Evolutionary conservation across 257 asterid genomes (phyloP), one percentile per base, ranked within the genome.

Genomic region (Nicotiana noctiflora): DNA sequence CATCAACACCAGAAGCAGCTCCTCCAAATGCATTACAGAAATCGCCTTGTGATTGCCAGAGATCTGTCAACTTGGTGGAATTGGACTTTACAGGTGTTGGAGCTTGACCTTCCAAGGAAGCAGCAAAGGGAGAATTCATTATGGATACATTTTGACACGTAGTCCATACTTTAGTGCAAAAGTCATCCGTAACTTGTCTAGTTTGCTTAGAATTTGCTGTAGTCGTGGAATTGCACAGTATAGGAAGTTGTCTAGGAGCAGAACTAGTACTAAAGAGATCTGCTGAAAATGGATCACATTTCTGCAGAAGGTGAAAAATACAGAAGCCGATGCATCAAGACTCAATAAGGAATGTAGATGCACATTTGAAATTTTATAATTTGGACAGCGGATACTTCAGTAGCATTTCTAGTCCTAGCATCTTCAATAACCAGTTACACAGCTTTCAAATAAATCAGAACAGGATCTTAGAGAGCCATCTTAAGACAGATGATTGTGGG

Each of bases 241-340:
- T 86, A 2, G 99, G 99, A 63, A 93, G 82, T 66, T 88, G 83
- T 82, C 92, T 84, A 46, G 91, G 91, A 46, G 59, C 77, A 6
- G 91, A 83, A 77, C 82, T 83, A 19, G 85, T 82, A 79, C 91
- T 29, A 80, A 82, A 95, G 57, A 95, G 92, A 65, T 91, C 92
- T 49, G 91, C 95, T 59, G 98, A 93, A 83, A 91, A 95, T 60
- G 75, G 95, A 90, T 95, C 99, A 84, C 99, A 95, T 70, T 88
- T 91, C 99, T 95, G 97, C 66, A 84, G 81, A 87, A 66, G 79
- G 79, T 64, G 70, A 25, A 66, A 66, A 1, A 53, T 21, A 52
- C n/a, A 61, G 17, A 79, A 75, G 77, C 40, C 31, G 83, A 56
- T 49, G 23, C 78, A 25, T 49, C 61, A 49, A 74, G 70, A 56